Conservation (phyloP, 2,329 filamentous ascomycete genomes). For the Neonectria hederae region DNA sequence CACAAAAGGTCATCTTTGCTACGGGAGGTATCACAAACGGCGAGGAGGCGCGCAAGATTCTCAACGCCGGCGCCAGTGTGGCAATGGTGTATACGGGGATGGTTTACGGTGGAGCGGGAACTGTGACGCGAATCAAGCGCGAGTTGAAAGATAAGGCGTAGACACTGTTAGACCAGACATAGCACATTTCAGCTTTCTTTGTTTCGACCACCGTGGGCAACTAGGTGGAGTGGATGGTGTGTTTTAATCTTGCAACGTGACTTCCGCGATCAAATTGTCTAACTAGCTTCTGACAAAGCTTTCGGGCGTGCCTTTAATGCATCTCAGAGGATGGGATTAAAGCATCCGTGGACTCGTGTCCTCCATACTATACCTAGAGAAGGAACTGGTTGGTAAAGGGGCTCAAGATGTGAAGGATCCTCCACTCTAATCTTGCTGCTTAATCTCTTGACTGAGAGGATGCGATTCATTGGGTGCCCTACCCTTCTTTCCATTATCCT, state of each 20-base stretch:
- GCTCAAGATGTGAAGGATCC: background rate
- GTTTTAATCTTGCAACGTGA: background rate
- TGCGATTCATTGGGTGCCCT: background rate
- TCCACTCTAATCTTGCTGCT: background rate
- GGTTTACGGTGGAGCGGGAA: slow-evolving; percentile 72
- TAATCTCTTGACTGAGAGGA: background rate
- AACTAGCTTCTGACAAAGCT: background rate
- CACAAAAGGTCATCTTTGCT: slow-evolving; percentile 87
- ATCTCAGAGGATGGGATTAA: background rate
- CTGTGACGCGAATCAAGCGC: slow-evolving; percentile 70
- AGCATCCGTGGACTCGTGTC: background rate
- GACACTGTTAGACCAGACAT: slow-evolving; percentile 19
- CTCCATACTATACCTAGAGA: background rate
- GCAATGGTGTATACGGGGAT: slow-evolving; percentile 90
- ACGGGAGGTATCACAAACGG: slow-evolving; percentile 93
- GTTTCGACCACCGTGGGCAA: slow-evolving; percentile 2
- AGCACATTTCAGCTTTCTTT: slow-evolving; percentile 18
- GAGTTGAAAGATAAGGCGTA: slow-evolving; percentile 63
- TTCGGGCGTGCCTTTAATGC: background rate
- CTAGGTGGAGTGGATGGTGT: background rate
- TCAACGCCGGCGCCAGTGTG: slow-evolving; percentile 89
- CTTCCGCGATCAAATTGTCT: background rate
- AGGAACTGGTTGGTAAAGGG: background rate
- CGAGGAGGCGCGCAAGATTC: slow-evolving; percentile 79
- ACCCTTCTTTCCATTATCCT: background rate